These are phyloP conservation scores for Starmera quercuum DNA, from an alignment of 805 yeast species.

Conservation along the genomic window DNA sequence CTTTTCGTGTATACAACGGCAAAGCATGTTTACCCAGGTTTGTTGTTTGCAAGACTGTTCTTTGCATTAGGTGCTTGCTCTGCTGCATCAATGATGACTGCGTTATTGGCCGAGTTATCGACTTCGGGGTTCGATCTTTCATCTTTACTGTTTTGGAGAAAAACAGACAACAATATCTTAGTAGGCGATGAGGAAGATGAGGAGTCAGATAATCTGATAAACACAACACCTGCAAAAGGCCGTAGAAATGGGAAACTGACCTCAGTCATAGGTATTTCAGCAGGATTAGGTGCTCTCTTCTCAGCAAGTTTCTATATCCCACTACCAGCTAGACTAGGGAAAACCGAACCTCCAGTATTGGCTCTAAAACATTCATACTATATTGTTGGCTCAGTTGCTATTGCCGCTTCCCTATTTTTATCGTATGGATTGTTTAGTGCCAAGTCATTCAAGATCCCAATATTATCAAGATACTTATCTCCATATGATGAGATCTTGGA, in stretches of 20 bases:
- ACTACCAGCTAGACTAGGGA: constrained; percentile 44
- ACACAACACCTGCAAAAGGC: constrained; percentile 7
- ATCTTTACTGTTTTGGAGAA: constrained; percentile 12
- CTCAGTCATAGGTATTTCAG: constrained; percentile 51
- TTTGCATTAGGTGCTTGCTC: constrained; percentile 56
- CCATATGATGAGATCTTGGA: constrained; percentile 26
- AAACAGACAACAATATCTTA: constrained; percentile 1
- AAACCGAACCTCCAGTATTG: constrained; percentile 29
- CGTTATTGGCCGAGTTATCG: constrained; percentile 48
- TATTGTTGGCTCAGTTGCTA: constrained; percentile 36
- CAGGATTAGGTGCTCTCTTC: constrained; percentile 64
- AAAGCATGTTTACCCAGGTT: constrained; percentile 37
- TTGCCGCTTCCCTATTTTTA: constrained; percentile 31
- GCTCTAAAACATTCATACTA: constrained; percentile 43
- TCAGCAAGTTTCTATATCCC: constrained; percentile 50
- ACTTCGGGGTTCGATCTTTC: constrained; percentile 32
- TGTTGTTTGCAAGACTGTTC: constrained; percentile 41
- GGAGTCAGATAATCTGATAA: constrained; percentile 11
- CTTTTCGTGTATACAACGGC: constrained; percentile 43
- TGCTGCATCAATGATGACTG: constrained; percentile 52
- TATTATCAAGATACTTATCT: constrained; percentile 13
- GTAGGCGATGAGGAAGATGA: constrained; percentile 9
- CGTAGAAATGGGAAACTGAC: constrained; percentile 46
- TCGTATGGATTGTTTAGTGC: constrained; percentile 40
- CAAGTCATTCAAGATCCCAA: constrained; percentile 21